Percentiles rank a stretch among this genome's conserved stretches.
phyloP scores from a whole-genome alignment of 805 yeast genomes.

The Ogataea methylovora region DNA sequence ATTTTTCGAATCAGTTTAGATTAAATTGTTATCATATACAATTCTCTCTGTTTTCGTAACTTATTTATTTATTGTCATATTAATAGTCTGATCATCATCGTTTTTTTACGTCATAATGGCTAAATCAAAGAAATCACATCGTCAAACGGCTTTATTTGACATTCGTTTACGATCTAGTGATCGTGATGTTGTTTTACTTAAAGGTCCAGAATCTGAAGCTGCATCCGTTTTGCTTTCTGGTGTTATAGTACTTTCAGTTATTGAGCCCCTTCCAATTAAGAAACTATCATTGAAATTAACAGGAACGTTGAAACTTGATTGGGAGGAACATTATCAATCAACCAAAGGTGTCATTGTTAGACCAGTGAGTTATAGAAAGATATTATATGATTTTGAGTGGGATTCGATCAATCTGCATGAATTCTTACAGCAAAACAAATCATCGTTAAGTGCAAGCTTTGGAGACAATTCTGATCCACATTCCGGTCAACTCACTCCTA shows the following conservation, averaged over 20 bases:
- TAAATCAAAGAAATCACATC: constrained; percentile 15
- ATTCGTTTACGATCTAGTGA: constrained; percentile 60
- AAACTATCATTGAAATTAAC: constrained; percentile 56
- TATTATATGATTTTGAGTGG: constrained; percentile 74
- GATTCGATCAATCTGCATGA: constrained; percentile 53
- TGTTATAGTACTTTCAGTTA: constrained; percentile 63
- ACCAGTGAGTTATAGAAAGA: constrained; percentile 48
- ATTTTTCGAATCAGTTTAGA: no score
- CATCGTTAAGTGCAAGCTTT: constrained; percentile 1
- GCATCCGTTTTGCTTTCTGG: constrained; percentile 72
- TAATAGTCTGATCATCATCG: no score
- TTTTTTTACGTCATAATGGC: no score
- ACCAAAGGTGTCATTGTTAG: constrained; percentile 35
- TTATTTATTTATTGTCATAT: no score
- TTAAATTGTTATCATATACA: no score
- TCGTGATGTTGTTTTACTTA: constrained; percentile 70
- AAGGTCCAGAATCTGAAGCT: constrained; percentile 75
- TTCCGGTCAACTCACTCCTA: not conserved
- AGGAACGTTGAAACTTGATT: constrained; percentile 59
- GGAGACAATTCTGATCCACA: constrained; percentile 1
- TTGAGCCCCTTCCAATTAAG: constrained; percentile 67
- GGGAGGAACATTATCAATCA: constrained; percentile 48
- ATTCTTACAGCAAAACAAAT: constrained; percentile 2
- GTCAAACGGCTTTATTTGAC: constrained; percentile 29
- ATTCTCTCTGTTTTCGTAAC: no score